These are phyloP conservation scores for Sugiyamaella chiloensis DNA, from an alignment of 805 yeast genomes.

Conservation along the genomic window DNA sequence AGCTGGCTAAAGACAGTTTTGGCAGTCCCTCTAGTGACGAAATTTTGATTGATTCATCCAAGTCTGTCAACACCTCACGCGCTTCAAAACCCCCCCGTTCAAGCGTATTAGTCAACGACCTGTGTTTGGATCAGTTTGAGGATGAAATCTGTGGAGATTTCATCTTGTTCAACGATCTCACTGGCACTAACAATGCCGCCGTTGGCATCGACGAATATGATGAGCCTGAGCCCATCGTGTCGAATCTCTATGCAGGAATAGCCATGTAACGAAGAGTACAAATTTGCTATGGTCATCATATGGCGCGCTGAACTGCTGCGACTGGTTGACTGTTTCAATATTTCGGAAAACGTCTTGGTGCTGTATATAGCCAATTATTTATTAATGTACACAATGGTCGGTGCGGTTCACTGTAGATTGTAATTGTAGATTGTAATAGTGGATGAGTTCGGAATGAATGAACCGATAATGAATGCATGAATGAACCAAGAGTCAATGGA, in stretches of 20 bases:
- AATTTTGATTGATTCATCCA: neutral
- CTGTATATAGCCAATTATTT: neutral
- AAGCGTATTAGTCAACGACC: neutral
- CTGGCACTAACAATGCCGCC: constrained; percentile 15
- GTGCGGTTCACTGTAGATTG: too few relatives aligned
- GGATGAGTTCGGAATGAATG: too few relatives aligned
- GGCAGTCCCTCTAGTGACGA: constrained; percentile 9
- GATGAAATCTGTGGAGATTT: constrained; percentile 16
- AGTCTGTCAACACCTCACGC: constrained; percentile 1
- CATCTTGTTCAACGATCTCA: constrained; percentile 20
- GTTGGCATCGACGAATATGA: constrained; percentile 11
- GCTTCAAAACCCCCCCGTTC: constrained; percentile 9
- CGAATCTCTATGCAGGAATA: constrained; percentile 24
- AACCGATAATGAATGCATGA: too few relatives aligned
- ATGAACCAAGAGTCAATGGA: too few relatives aligned
- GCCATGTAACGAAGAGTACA: constrained; percentile 13
- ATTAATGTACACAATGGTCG: constrained; percentile 4
- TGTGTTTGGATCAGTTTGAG: constrained; percentile 7
- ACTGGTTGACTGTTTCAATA: constrained; percentile 3
- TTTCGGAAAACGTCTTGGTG: neutral
- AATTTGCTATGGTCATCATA: neutral
- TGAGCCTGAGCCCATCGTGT: constrained; percentile 21
- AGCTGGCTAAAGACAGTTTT: constrained; percentile 12
- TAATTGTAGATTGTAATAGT: too few relatives aligned
- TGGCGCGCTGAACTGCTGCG: constrained; percentile 13